A percentile compares a stretch with the other conserved stretches of the same genome.
phyloP scores from a whole-genome alignment of 208 protist genomes.

The Jaenimonas drosophilae region DNA sequence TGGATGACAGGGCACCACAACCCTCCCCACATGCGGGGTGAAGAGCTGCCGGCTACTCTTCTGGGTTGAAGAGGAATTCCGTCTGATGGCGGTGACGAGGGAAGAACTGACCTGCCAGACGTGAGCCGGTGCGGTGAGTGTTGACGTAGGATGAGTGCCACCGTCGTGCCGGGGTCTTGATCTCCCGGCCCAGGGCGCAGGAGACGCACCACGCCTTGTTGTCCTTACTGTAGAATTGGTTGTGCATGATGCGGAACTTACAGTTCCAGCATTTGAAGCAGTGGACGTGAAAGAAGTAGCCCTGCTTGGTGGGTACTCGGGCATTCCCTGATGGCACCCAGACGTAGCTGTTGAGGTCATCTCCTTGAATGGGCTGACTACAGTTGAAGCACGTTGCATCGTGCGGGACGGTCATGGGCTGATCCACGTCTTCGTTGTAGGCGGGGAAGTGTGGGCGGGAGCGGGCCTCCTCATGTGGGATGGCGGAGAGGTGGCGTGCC shows the following conservation, averaged over 20 bases:
- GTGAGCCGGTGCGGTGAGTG: slow-evolving; percentile 80
- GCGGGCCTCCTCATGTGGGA: slow-evolving; percentile 67
- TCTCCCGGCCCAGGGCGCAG: slow-evolving; percentile 76
- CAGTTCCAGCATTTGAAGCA: slow-evolving; percentile 89
- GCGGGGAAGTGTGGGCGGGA: slow-evolving; percentile 75
- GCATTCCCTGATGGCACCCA: slow-evolving; percentile 85
- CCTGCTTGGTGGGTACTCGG: slow-evolving; percentile 63
- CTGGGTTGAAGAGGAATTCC: slow-evolving; percentile 80
- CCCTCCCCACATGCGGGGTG: background rate
- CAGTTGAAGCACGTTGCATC: slow-evolving; percentile 83
- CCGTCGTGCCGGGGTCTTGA: slow-evolving; percentile 69
- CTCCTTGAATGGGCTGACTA: slow-evolving; percentile 44
- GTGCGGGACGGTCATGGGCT: slow-evolving; percentile 64
- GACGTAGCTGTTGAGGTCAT: slow-evolving; percentile 77
- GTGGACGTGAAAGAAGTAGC: slow-evolving; percentile 86
- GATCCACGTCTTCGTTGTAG: slow-evolving; percentile 82
- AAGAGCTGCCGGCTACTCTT: slow-evolving; percentile 26
- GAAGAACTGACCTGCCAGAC: slow-evolving; percentile 76
- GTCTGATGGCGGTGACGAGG: slow-evolving; percentile 79
- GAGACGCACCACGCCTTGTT: slow-evolving; percentile 70
- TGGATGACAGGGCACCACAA: too few species aligned
- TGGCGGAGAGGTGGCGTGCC: slow-evolving; percentile 72
- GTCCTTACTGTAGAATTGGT: slow-evolving; percentile 88
- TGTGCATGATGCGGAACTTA: slow-evolving; percentile 80
- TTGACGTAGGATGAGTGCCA: slow-evolving; percentile 89